Evolutionary conservation across 192 early-diverging fungal species (phyloP).

Genomic region (Funneliformis mosseae): DNA sequence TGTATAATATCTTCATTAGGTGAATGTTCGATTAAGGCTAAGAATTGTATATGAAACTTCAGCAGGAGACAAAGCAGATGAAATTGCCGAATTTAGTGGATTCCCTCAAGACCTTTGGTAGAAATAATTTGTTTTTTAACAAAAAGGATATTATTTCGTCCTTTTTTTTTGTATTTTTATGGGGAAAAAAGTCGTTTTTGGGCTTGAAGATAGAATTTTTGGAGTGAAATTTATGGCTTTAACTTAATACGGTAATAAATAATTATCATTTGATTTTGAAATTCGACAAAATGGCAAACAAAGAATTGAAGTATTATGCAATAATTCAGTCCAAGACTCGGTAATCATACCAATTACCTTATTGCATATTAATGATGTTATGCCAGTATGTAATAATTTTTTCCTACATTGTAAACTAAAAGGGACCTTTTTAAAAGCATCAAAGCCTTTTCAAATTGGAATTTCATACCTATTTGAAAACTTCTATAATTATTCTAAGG

Average conservation of each 20-base stretch:
- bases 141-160: background rate
- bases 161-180: background rate
- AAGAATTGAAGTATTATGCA: no score
- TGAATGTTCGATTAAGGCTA: conserved; percentile 57
- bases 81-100: conserved; percentile 58
- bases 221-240: no score
- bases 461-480: no score
- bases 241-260: background rate
- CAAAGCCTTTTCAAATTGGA: no score
- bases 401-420: background rate
- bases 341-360: background rate
- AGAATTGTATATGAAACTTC: conserved; percentile 55
- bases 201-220: background rate
- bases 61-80: conserved; percentile 51
- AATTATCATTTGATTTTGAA: background rate
- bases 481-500: no score
- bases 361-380: background rate
- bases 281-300: no score
- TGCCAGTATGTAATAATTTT: background rate
- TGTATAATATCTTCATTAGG: conserved; percentile 40
- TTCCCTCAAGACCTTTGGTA: conserved; percentile 61
- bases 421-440: no score
- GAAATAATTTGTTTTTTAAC: background rate
- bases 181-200: background rate
- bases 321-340: no score